phyloP scores from a whole-genome alignment of 2,329 filamentous ascomycete genomes.

The Neonectria coccinea region DNA sequence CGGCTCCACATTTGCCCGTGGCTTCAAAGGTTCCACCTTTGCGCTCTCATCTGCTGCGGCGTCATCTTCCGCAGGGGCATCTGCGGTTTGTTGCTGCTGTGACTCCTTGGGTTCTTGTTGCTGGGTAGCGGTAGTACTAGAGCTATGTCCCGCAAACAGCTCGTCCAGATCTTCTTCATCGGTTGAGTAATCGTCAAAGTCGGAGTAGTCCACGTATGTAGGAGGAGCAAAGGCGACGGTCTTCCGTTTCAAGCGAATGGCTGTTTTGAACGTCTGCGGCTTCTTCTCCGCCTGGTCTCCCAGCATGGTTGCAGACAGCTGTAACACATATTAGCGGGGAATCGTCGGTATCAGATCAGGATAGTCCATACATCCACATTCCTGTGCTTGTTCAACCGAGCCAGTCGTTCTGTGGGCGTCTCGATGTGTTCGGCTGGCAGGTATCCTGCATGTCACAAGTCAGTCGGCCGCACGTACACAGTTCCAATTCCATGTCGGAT shows the following conservation, averaged over 20 bases:
- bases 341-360: not conserved
- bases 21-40: conserved; percentile 67
- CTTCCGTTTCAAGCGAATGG: conserved; percentile 84
- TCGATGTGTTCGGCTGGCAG: conserved; percentile 98
- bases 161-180: conserved; percentile 73
- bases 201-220: conserved; percentile 89
- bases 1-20: conserved; percentile 66
- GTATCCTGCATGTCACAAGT: conserved; percentile 72
- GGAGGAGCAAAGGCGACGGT: conserved; percentile 87
- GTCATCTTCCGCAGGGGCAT: conserved; percentile 47
- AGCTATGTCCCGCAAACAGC: conserved; percentile 52
- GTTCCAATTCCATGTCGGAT: not conserved
- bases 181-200: conserved; percentile 86
- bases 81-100: conserved; percentile 48
- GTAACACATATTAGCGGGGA: conserved; percentile 33
- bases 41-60: conserved; percentile 63
- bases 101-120: conserved; percentile 47
- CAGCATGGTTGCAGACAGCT: conserved; percentile 73
- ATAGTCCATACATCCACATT: conserved; percentile 86
- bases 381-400: conserved; percentile 94
- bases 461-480: conserved; percentile 37
- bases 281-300: conserved; percentile 78
- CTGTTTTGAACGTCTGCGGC: conserved; percentile 82
- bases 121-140: conserved; percentile 33
- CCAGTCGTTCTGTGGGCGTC: conserved; percentile 93